phyloP scores from a whole-genome alignment of 2,329 filamentous ascomycete species.

The Fusarium brevicatenulatum region DNA sequence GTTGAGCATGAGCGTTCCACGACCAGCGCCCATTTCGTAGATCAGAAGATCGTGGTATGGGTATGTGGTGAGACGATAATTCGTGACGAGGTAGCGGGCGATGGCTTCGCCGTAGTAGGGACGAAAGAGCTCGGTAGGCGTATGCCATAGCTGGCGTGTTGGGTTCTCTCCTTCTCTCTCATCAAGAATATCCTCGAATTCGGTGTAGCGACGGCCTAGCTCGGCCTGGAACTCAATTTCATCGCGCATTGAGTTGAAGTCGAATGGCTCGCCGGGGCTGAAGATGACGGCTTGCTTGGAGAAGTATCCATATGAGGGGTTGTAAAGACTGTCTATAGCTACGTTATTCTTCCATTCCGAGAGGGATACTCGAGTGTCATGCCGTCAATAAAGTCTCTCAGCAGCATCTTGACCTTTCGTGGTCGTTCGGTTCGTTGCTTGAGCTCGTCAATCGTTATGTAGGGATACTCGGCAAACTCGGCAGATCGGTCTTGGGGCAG shows the following conservation, averaged over 20 bases:
- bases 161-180: slow-evolving; percentile 70
- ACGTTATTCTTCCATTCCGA: slow-evolving; percentile 34
- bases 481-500: slow-evolving; percentile 80
- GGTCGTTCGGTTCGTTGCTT: slow-evolving; percentile 79
- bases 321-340: slow-evolving; percentile 84
- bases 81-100: slow-evolving; percentile 92
- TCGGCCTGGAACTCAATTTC: slow-evolving; percentile 85
- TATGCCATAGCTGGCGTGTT: slow-evolving; percentile 95
- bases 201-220: slow-evolving; percentile 82
- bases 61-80: slow-evolving; percentile 94
- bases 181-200: slow-evolving; percentile 91
- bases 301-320: slow-evolving; percentile 95
- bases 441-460: slow-evolving; percentile 84
- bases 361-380: slow-evolving; percentile 35
- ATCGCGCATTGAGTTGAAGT: slow-evolving; percentile 83
- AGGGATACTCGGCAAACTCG: slow-evolving; percentile 84
- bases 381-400: slow-evolving; percentile 98
- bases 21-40: slow-evolving; percentile 98
- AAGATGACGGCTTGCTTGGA: slow-evolving; percentile 98
- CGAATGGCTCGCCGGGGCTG: slow-evolving; percentile 88
- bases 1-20: slow-evolving; percentile 97
- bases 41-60: slow-evolving; percentile 97
- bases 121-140: slow-evolving; percentile 94
- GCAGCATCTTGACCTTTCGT: slow-evolving; percentile 92
- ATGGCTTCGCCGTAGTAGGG: slow-evolving; percentile 98